phyloP scores from a whole-genome alignment of 2,329 filamentous ascomycete species.

The Aquanectria penicillioides region DNA sequence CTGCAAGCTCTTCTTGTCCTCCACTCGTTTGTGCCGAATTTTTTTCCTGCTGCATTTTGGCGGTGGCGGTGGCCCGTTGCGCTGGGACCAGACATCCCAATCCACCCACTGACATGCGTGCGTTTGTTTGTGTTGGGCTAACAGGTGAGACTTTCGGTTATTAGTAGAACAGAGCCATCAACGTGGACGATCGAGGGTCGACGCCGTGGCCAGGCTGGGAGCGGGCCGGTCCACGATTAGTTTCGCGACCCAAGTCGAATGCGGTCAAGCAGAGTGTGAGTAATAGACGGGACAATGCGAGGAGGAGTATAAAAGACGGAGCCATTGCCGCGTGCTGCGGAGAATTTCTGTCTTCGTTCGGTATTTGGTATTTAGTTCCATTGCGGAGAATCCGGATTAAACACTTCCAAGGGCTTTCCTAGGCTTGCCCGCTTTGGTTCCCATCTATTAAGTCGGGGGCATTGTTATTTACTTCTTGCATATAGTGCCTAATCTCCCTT shows the following conservation, averaged over 20 bases:
- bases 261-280: constrained; percentile 5
- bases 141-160: constrained; percentile 11
- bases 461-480: no score
- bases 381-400: background rate
- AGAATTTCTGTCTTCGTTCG: background rate
- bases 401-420: background rate
- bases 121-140: background rate
- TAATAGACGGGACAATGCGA: background rate
- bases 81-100: constrained; percentile 3
- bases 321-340: constrained; percentile 5
- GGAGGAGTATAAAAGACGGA: constrained; percentile 19
- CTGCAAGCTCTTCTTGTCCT: constrained; percentile 3
- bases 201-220: constrained; percentile 11
- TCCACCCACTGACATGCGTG: constrained; percentile 1
- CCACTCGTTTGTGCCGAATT: background rate
- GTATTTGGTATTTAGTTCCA: background rate
- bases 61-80: constrained; percentile 14
- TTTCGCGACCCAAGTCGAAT: constrained; percentile 7
- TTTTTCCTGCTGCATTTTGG: constrained; percentile 6
- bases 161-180: background rate
- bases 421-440: background rate
- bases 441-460: background rate
- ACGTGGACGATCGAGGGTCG: constrained; percentile 22
- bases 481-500: no score
- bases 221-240: constrained; percentile 21